Evolutionary conservation across 441 rosid genomes (phyloP).

Genomic region (Dalechampia spathulata): DNA sequence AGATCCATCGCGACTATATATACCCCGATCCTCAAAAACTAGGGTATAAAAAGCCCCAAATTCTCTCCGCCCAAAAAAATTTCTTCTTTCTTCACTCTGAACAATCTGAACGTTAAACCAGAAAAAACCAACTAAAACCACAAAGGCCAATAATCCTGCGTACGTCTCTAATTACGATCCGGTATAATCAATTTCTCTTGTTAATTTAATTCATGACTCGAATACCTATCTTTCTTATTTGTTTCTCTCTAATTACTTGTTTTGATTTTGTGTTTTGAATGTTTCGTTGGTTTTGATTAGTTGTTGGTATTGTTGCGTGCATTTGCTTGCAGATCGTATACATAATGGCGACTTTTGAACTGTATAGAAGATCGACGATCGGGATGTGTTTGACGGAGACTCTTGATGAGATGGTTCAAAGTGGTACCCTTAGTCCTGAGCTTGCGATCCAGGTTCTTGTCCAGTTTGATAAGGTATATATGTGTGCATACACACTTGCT

Average conservation of each 20-base stretch:
- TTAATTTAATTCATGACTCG: background rate
- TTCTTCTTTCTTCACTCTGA: constrained; percentile 8
- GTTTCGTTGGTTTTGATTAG: background rate
- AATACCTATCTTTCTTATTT: background rate
- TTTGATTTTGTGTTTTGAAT: no score
- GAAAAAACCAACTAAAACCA: constrained; percentile 5
- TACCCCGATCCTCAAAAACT: constrained; percentile 56
- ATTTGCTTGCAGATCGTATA: constrained; percentile 31
- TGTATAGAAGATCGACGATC: constrained; percentile 89
- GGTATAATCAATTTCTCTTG: constrained; percentile 13
- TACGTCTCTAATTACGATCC: constrained; percentile 23
- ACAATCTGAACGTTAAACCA: constrained; percentile 22
- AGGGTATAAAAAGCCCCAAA: constrained; percentile 78
- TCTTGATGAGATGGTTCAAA: constrained; percentile 92
- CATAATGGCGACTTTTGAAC: constrained; percentile 90
- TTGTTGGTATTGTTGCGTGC: background rate
- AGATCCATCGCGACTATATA: constrained; percentile 51
- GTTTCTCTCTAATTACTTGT: background rate
- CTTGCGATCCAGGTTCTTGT: constrained; percentile 94
- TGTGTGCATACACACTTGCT: background rate
- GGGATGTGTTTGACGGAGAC: constrained; percentile 98
- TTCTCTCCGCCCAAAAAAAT: constrained; percentile 49
- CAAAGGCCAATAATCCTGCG: constrained; percentile 5
- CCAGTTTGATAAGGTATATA: constrained; percentile 83
- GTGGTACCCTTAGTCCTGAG: constrained; percentile 86